Percentiles rank a stretch among this genome's conserved stretches.
phyloP scores from a whole-genome alignment of 768 basidiomycete species.

The Phlegmacium glaucopus region DNA sequence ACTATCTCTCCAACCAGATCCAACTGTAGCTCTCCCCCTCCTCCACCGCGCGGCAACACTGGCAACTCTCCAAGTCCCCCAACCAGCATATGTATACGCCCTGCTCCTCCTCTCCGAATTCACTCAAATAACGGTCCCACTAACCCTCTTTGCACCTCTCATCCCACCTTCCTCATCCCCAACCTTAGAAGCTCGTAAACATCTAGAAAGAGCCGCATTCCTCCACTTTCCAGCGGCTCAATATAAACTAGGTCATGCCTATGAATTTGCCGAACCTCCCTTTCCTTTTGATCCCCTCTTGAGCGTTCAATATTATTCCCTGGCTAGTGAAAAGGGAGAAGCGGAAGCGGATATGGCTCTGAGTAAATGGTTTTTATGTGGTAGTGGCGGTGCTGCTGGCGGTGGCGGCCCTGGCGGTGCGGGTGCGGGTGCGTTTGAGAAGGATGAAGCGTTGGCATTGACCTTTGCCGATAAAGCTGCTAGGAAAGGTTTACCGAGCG shows the following conservation, averaged over 20 bases:
- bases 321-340: slow-evolving; percentile 83
- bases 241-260: slow-evolving; percentile 90
- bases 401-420: slow-evolving; percentile 1
- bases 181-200: slow-evolving; percentile 63
- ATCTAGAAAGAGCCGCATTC: slow-evolving; percentile 83
- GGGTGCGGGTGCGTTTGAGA: slow-evolving; percentile 59
- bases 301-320: slow-evolving; percentile 85
- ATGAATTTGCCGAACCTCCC: slow-evolving; percentile 85
- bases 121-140: slow-evolving; percentile 46
- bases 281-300: slow-evolving; percentile 87
- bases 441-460: slow-evolving; percentile 81
- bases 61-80: slow-evolving; percentile 72
- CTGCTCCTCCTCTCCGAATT: slow-evolving; percentile 85
- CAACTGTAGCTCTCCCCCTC: slow-evolving; percentile 60
- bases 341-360: slow-evolving; percentile 96
- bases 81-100: slow-evolving; percentile 88
- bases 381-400: slow-evolving; percentile 40
- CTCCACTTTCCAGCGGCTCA: slow-evolving; percentile 83
- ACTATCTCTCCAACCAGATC: slow-evolving; percentile 56
- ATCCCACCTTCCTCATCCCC: slow-evolving; percentile 48
- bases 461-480: slow-evolving; percentile 91
- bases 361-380: slow-evolving; percentile 96
- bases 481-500: slow-evolving; percentile 67
- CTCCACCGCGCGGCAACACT: slow-evolving; percentile 76
- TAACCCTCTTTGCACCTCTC: slow-evolving; percentile 50